Conservation (phyloP, 176 grass and related monocot species). For the Bonia amplexicaulis region DNA sequence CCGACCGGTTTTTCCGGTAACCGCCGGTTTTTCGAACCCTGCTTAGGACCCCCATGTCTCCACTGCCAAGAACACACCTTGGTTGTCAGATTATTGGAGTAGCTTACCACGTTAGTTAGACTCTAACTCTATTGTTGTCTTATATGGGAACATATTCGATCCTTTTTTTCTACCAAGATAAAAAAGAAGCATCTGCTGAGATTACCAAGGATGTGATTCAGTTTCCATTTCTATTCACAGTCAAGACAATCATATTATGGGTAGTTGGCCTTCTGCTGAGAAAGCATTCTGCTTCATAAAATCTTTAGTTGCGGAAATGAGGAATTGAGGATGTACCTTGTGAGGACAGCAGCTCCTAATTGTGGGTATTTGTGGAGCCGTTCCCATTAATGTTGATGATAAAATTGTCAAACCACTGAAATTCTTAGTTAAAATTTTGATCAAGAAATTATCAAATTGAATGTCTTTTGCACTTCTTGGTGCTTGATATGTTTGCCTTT, state of each 20-base stretch:
- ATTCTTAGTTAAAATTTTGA: conserved; percentile 14
- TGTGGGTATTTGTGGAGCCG: neutral
- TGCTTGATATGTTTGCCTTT: neutral
- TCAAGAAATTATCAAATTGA: neutral
- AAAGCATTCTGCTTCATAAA: neutral
- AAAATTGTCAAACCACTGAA: neutral
- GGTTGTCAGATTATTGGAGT: conserved; percentile 1
- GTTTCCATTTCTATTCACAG: neutral
- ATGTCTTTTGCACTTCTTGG: neutral
- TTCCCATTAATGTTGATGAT: conserved; percentile 3
- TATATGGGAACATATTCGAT: neutral
- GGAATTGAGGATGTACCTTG: neutral
- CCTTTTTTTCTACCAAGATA: neutral
- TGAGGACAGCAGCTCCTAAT: neutral
- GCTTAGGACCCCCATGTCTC: neutral
- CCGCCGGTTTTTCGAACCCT: too few relatives aligned
- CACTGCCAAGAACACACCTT: neutral
- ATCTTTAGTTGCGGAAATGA: neutral
- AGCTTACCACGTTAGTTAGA: neutral
- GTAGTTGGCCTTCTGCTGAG: neutral
- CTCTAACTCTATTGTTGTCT: neutral
- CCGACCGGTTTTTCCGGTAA: too few relatives aligned
- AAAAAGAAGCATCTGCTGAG: neutral
- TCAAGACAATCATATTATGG: neutral
- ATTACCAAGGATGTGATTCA: neutral